Conservation (phyloP, 2,329 filamentous ascomycete genomes). For the Talaromyces verruculosus region DNA sequence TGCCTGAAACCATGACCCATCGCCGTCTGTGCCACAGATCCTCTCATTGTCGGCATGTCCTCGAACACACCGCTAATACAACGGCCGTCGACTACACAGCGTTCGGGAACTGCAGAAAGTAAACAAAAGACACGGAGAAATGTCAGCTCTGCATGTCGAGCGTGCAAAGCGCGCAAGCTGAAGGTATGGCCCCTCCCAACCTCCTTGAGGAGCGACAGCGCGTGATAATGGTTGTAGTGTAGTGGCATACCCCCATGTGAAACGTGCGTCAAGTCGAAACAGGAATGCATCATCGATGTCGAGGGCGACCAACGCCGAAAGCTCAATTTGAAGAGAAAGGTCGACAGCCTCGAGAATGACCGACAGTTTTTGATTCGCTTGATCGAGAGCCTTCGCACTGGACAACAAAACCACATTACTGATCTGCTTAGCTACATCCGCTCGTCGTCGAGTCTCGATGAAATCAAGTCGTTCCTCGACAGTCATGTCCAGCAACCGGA, state of each 20-base stretch:
- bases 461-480: conserved; percentile 6
- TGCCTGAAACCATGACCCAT: conserved; percentile 13
- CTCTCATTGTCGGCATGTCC: conserved; percentile 9
- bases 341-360: conserved; percentile 18
- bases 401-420: neutral
- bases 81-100: neutral
- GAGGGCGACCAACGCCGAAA: conserved; percentile 21
- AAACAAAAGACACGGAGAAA: conserved; percentile 18
- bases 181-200: neutral
- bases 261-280: conserved; percentile 16
- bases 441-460: conserved; percentile 8
- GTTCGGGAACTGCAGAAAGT: neutral
- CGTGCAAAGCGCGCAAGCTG: conserved; percentile 19
- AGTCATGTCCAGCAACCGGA: neutral
- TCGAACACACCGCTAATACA: neutral
- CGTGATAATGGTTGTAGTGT: conserved; percentile 13
- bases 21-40: neutral
- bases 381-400: conserved; percentile 14
- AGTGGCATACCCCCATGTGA: conserved; percentile 17
- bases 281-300: conserved; percentile 20
- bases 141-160: conserved; percentile 20
- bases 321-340: conserved; percentile 20
- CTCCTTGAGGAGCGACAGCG: neutral
- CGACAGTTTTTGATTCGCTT: conserved; percentile 10
- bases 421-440: conserved; percentile 12